Conservation (phyloP, 352 stramenopile species). For the Globisporangium nodosum region DNA sequence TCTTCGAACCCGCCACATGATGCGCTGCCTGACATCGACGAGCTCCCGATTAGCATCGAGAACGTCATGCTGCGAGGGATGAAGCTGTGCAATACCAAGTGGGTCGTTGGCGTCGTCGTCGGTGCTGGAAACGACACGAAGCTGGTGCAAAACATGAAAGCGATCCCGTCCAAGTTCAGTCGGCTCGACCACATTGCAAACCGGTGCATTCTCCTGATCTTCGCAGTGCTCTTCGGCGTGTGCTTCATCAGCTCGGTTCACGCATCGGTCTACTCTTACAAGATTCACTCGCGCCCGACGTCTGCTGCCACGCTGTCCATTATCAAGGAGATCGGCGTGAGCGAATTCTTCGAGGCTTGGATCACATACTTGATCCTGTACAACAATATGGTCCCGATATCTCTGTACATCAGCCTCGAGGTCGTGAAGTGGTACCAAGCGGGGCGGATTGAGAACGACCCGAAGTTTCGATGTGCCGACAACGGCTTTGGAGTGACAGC, state of each 20-base stretch:
- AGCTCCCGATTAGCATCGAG: slow-evolving; percentile 72
- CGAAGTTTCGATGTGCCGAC: slow-evolving; percentile 45
- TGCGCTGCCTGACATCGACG: slow-evolving; percentile 25
- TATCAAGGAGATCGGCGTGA: slow-evolving; percentile 25
- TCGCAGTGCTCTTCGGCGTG: slow-evolving; percentile 63
- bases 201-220: slow-evolving; percentile 82
- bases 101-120: slow-evolving; percentile 72
- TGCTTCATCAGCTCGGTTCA: slow-evolving; percentile 69
- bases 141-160: slow-evolving; percentile 82
- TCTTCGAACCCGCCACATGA: neutral
- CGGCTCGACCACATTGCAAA: slow-evolving; percentile 74
- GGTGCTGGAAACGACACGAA: slow-evolving; percentile 78
- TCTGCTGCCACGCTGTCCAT: slow-evolving; percentile 24
- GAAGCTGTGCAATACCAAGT: slow-evolving; percentile 85
- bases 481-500: slow-evolving; percentile 72
- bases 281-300: slow-evolving; percentile 20
- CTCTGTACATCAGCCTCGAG: slow-evolving; percentile 96
- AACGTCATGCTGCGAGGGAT: slow-evolving; percentile 78
- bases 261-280: slow-evolving; percentile 33
- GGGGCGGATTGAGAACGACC: slow-evolving; percentile 88
- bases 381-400: slow-evolving; percentile 95
- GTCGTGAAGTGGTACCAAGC: slow-evolving; percentile 95
- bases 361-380: slow-evolving; percentile 84
- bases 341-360: slow-evolving; percentile 54
- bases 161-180: slow-evolving; percentile 82